phyloP scores from a whole-genome alignment of 1,284 basidiomycete genomes.

The Porogramme epimiltina region DNA sequence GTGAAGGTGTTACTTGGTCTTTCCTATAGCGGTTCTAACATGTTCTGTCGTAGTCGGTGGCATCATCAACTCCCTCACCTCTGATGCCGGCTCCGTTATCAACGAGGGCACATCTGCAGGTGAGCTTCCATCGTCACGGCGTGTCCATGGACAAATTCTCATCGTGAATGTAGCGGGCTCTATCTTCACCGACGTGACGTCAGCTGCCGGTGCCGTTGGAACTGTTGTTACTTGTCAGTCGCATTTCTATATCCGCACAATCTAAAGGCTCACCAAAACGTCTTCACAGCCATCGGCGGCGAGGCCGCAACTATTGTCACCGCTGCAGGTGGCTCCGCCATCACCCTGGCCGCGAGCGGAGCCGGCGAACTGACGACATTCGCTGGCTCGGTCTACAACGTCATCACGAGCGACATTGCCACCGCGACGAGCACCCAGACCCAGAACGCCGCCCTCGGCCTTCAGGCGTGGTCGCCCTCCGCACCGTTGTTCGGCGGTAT shows the following conservation, averaged over 20 bases:
- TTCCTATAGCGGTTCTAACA: background rate
- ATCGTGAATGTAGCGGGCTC: slow-evolving; percentile 15
- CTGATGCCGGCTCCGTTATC: slow-evolving; percentile 29
- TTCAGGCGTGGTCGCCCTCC: slow-evolving; percentile 33
- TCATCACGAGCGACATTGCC: slow-evolving; percentile 22
- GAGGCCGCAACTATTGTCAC: slow-evolving; percentile 42
- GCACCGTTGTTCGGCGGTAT: slow-evolving; percentile 42
- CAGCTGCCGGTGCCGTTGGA: slow-evolving; percentile 32
- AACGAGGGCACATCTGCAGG: slow-evolving; percentile 17
- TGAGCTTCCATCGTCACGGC: slow-evolving; percentile 1
- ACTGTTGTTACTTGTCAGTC: slow-evolving; percentile 48
- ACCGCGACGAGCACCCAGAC: slow-evolving; percentile 4
- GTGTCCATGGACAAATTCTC: background rate
- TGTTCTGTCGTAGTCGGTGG: slow-evolving; percentile 22
- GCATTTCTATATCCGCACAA: too few relatives aligned
- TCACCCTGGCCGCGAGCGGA: slow-evolving; percentile 51
- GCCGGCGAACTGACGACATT: slow-evolving; percentile 51
- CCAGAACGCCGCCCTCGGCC: slow-evolving; percentile 25
- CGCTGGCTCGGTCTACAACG: slow-evolving; percentile 52
- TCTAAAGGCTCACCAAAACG: background rate
- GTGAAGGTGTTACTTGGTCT: background rate
- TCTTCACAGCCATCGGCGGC: slow-evolving; percentile 42
- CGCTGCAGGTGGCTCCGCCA: slow-evolving; percentile 49
- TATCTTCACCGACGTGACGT: slow-evolving; percentile 26
- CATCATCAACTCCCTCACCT: slow-evolving; percentile 31